Conservation (phyloP, 139 green algal species). For the Tetradesmus obliquus region DNA sequence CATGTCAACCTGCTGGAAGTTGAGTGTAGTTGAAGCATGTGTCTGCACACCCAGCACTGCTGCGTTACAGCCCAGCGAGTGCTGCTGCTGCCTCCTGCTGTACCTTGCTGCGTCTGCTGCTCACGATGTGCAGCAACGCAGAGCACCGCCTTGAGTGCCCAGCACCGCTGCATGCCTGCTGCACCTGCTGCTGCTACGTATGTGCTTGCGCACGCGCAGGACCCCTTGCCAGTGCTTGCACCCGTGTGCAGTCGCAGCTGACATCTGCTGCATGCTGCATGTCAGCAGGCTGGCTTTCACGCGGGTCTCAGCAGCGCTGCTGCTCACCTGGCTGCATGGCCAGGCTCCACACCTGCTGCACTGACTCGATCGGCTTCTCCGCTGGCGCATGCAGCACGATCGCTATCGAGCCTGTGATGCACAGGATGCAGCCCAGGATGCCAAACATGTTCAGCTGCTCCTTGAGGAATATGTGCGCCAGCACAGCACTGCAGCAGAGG, state of each 20-base stretch:
- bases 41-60: neutral
- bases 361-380: conserved; percentile 78
- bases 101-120: neutral
- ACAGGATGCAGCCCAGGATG: conserved; percentile 93
- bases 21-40: neutral
- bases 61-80: too few relatives aligned
- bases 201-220: neutral
- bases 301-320: neutral
- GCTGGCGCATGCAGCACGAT: conserved; percentile 96
- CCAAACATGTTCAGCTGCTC: conserved; percentile 96
- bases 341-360: conserved; percentile 88
- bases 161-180: neutral
- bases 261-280: too few relatives aligned
- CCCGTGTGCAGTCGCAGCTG: too few relatives aligned
- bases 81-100: neutral
- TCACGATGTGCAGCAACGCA: too few relatives aligned
- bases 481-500: conserved; percentile 79
- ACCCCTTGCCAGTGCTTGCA: neutral
- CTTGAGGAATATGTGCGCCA: conserved; percentile 92
- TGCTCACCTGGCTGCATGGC: conserved; percentile 85
- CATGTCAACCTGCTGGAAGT: too few relatives aligned
- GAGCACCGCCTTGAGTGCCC: too few relatives aligned
- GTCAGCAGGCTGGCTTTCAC: too few relatives aligned
- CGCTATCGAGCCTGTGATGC: conserved; percentile 87
- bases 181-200: neutral